Base-by-base conservation (phyloP, 495 filamentous ascomycete species). In the Penicillium ucsense region DNA sequence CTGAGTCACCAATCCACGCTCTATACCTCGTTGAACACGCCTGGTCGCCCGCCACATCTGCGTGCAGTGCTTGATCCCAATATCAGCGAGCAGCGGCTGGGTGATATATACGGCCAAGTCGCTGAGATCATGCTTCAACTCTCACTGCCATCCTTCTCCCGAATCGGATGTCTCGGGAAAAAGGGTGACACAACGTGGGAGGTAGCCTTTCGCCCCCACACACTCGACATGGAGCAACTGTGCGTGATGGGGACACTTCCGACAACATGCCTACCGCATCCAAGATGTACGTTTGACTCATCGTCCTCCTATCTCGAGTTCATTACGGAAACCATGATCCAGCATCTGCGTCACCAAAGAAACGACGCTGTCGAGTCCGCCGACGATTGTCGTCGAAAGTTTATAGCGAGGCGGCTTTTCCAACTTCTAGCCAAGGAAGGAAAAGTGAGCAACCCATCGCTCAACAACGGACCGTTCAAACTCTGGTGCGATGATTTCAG, bases 1-100 rank as follows among this genome's bases (percentile, higher is more conserved):
- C 57, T 75, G 38, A 52, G 68, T 4, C 61, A 74, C 29, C 40
- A 52, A 12, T 47, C 27, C n/a, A 44, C 33, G 28, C 43, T 52
- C 39, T 48, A 34, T 27, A 45, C 47, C 38, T 9, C 30, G 33
- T 41, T 52, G 6, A 35, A 52, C 4, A 43, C 38, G 43, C 49
- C 49, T 9, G 49, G 27, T 5, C 31, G 37, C 6, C 20, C 38
- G 34, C 3, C 12, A 43, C 10, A 43, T 31, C 38, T 43, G n/a
- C 39, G 45, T 38, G 33, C n/a, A 37, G 31, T 41, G 31, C 41
- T 53, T 7, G 38, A 45, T 38, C 32, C 33, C 1, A n/a, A 42
- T 33, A 53, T 49, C 9, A 31, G 29, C 11, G 33, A 8, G 8
- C n/a, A 8, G 8, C 44, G 41, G 45, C 34, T 52, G 4, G 34